These are phyloP conservation scores for Yarrowia keelungensis DNA, from an alignment of 805 yeast species.

Conservation along the genomic window DNA sequence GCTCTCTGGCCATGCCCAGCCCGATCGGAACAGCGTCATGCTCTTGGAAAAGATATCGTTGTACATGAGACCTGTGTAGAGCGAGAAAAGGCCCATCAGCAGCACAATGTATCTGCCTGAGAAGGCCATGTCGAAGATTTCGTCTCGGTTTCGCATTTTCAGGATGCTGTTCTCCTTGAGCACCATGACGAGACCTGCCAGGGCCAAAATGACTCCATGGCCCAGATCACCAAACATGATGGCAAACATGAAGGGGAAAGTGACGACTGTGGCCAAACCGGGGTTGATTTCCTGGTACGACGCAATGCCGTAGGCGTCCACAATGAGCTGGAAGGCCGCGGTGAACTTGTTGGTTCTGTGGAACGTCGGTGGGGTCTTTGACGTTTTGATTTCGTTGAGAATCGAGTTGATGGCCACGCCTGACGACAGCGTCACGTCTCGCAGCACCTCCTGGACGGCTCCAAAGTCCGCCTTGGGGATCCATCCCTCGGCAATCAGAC, in stretches of 20 bases:
- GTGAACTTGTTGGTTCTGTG: constrained; percentile 93
- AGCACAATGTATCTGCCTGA: constrained; percentile 89
- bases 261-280: constrained; percentile 89
- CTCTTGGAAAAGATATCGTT: constrained; percentile 93
- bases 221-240: constrained; percentile 99
- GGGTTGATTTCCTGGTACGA: constrained; percentile 95
- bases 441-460: constrained; percentile 64
- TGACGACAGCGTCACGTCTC: constrained; percentile 62
- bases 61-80: constrained; percentile 92
- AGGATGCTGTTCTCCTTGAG: constrained; percentile 72
- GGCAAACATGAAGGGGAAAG: constrained; percentile 98
- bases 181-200: constrained; percentile 75
- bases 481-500: constrained; percentile 98
- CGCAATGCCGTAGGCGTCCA: constrained; percentile 95
- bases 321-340: constrained; percentile 86
- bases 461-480: constrained; percentile 76
- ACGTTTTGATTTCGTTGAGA: constrained; percentile 69
- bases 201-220: constrained; percentile 83
- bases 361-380: constrained; percentile 89
- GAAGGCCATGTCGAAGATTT: constrained; percentile 95
- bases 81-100: constrained; percentile 94
- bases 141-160: constrained; percentile 72
- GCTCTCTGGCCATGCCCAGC: constrained; percentile 87
- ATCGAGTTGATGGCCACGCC: constrained; percentile 55
- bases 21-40: constrained; percentile 83